phyloP scores from a whole-genome alignment of 108 stramenopile genomes.

The Pseudonitzschia multistriata region DNA sequence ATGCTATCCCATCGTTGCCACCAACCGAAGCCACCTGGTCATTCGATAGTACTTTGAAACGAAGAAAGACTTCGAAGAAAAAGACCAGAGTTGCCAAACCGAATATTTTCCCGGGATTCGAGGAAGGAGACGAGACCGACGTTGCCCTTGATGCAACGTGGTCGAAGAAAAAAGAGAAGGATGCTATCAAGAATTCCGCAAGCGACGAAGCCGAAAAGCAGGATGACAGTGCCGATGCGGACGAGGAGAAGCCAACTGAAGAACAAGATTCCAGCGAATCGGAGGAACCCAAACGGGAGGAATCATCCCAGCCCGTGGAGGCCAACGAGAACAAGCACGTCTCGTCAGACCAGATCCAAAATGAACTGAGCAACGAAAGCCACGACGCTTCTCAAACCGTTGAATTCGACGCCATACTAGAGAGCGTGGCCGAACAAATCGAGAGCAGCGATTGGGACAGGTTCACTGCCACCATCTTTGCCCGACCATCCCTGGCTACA shows the following conservation, averaged over 20 bases:
- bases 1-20: neutral
- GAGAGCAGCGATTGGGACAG: conserved; percentile 12
- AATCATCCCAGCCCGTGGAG: too few species aligned
- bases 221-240: neutral
- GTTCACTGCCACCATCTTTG: neutral
- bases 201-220: neutral
- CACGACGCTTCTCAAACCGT: neutral
- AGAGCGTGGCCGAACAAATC: conserved; percentile 1
- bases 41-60: conserved; percentile 4
- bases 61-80: neutral
- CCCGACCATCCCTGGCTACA: conserved; percentile 15
- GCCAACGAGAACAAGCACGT: neutral
- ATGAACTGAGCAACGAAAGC: neutral
- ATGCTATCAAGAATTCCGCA: neutral
- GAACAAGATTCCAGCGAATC: too few species aligned
- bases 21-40: conserved; percentile 10
- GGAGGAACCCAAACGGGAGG: too few species aligned
- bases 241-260: too few species aligned
- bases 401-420: conserved; percentile 8
- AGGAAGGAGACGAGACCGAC: conserved; percentile 3
- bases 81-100: neutral
- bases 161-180: neutral
- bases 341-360: neutral
- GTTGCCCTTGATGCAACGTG: neutral
- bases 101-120: conserved; percentile 13